Conservation (phyloP, 2,329 filamentous ascomycete species). For the Gyromitra esculenta region DNA sequence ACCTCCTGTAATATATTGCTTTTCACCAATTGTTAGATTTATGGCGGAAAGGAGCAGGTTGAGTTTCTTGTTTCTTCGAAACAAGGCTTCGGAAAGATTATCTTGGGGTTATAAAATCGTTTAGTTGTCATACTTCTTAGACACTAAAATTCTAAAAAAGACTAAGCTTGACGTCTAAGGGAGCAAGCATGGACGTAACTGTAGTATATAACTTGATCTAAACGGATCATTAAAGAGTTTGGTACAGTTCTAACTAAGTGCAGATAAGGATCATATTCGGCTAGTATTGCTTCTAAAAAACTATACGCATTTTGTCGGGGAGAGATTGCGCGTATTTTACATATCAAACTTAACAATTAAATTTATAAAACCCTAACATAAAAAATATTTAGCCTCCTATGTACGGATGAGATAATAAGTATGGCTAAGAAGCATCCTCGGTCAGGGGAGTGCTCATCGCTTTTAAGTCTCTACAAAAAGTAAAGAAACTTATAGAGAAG, state of each 20-base stretch:
- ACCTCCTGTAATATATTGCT: neutral
- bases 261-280: neutral
- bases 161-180: too few species aligned
- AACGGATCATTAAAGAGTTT: neutral
- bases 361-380: neutral
- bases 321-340: neutral
- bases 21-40: neutral
- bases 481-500: conserved; percentile 1
- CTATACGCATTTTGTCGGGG: neutral
- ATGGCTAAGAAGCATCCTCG: neutral
- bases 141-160: too few species aligned
- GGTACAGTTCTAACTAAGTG: neutral
- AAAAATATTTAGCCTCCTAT: neutral
- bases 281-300: neutral
- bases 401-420: neutral
- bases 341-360: neutral
- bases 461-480: neutral
- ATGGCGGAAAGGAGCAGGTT: neutral
- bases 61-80: neutral
- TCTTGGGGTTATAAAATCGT: neutral
- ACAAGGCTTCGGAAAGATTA: neutral
- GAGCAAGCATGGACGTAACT: neutral
- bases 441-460: neutral
- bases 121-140: too few species aligned
- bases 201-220: neutral